Base-by-base conservation (phyloP, 306 rosid species). In the Glycyrrhiza uralensis region DNA sequence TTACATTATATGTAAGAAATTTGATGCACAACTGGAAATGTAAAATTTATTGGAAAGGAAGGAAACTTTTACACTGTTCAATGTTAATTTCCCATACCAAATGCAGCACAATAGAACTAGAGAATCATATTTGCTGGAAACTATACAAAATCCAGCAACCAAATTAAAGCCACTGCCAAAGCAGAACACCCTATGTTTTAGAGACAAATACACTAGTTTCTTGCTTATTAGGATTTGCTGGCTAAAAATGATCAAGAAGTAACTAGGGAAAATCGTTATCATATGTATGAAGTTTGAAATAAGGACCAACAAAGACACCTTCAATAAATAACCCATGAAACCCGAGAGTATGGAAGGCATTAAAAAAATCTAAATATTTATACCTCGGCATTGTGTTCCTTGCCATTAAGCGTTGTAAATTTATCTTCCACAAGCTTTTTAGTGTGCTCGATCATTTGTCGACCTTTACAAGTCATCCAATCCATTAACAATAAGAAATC, bases 371-470 rank as follows among this genome's bases (percentile, higher is more conserved):
- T 50, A 63, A 41, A 69, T 47, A 61, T 47, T 32, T 61, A 69
- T 79, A 89, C 98, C 97, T 94, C 97, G 33, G 88, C 98, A 77
- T 75, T 91, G 79, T 94, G 87, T 65, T 84, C 91, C 64, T 94
- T 91, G 76, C 98, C 97, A 75, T 85, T 83, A 67, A 72, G 79
- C 4, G 75, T 84, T 2, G 93, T 90, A 67, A 94, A 94, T 82
- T 87, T 89, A 29, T 94, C 97, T 82, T 86, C 96, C 68, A 94
- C 96, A 1, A 85, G 89, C 69, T 89, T 89, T 77, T 91, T 87
- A 15, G 98, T 89, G 78, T 85, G 95, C 87, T 94, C 98, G 23
- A 94, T 94, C 98, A 94, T 94, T 76, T 94, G 90, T 36, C 97
- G 91, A 77, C 98, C 98, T 94, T 84, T 49, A 72, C 35, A 80